phyloP scores from a whole-genome alignment of 108 stramenopile species.

The Epithemia pelagica region DNA sequence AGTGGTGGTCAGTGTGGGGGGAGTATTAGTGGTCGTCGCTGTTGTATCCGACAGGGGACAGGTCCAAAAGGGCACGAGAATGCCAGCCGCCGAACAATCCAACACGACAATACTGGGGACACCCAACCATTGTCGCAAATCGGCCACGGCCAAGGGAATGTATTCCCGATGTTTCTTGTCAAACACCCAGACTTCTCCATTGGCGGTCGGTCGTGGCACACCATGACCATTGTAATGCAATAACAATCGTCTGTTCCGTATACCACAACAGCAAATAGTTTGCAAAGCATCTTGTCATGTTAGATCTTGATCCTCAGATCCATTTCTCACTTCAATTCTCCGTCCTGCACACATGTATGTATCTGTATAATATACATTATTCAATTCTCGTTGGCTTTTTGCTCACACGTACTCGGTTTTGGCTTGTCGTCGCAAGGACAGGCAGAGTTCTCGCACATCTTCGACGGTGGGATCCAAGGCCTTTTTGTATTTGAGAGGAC shows the following conservation, averaged over 20 bases:
- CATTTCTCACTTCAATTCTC: too few species aligned
- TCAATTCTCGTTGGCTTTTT: too few species aligned
- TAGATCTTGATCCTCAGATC: too few species aligned
- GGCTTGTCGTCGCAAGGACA: slow-evolving; percentile 65
- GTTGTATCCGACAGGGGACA: slow-evolving; percentile 7
- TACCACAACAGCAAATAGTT: neutral
- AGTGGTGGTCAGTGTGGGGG: neutral
- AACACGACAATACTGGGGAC: slow-evolving; percentile 87
- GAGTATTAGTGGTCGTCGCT: neutral
- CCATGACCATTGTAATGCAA: slow-evolving; percentile 99
- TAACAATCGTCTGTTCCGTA: slow-evolving; percentile 77
- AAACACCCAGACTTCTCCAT: slow-evolving; percentile 97
- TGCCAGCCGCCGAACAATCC: slow-evolving; percentile 89
- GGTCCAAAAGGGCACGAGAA: slow-evolving; percentile 84
- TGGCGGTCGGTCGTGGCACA: slow-evolving; percentile 90
- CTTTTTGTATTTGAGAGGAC: slow-evolving; percentile 57
- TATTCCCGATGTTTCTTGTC: slow-evolving; percentile 97
- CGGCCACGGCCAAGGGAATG: slow-evolving; percentile 87
- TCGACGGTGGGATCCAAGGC: slow-evolving; percentile 95
- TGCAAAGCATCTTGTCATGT: too few species aligned
- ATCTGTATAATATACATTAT: too few species aligned
- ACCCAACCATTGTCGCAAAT: slow-evolving; percentile 87
- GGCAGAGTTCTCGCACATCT: slow-evolving; percentile 77
- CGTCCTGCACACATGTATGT: too few species aligned
- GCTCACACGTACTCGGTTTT: slow-evolving; percentile 9